Evolutionary conservation across 495 filamentous ascomycete species (phyloP).

Genomic region (Neurospora sp.): DNA sequence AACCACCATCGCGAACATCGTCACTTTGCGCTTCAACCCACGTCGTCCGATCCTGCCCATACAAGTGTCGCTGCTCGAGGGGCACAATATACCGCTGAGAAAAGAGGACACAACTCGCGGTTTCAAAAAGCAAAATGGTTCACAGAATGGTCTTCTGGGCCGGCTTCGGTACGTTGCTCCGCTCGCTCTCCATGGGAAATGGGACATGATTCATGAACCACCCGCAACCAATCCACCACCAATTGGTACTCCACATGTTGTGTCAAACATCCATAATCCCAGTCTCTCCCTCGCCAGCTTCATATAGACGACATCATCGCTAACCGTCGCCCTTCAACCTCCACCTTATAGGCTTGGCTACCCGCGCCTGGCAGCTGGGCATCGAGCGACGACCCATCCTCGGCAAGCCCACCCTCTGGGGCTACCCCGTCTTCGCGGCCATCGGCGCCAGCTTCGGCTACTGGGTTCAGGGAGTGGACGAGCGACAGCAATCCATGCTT

Average conservation of each 20-base stretch:
- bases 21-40: background rate
- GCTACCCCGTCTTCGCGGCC: constrained; percentile 80
- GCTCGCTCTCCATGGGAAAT: constrained; percentile 4
- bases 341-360: constrained; percentile 58
- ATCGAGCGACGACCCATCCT: constrained; percentile 97
- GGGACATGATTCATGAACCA: background rate
- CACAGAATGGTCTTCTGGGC: constrained; percentile 88
- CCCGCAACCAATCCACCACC: background rate
- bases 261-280: background rate
- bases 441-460: constrained; percentile 89
- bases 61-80: background rate
- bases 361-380: constrained; percentile 90
- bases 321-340: background rate
- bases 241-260: background rate
- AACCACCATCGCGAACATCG: background rate
- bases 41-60: background rate
- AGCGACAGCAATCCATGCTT: constrained; percentile 64
- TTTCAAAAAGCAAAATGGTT: constrained; percentile 33
- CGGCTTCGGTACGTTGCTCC: constrained; percentile 71
- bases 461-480: constrained; percentile 82
- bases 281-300: background rate
- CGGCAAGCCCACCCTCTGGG: constrained; percentile 66
- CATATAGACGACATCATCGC: background rate
- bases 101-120: background rate
- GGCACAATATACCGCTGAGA: background rate